phyloP scores from a whole-genome alignment of 345 rosid species.

The Euphorbia peplus region DNA sequence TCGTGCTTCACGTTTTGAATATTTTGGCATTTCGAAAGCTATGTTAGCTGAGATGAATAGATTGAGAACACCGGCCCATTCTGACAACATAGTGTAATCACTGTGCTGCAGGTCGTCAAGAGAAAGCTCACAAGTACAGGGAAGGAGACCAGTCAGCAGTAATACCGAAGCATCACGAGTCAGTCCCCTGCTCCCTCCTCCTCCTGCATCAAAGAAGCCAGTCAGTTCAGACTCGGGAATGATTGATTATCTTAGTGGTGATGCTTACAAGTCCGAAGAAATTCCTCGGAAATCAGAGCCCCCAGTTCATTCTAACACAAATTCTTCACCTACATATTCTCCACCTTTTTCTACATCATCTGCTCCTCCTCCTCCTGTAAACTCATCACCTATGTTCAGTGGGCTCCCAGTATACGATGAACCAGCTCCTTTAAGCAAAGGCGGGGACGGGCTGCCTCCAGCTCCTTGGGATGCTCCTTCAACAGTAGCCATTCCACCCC shows the following conservation, averaged over 20 bases:
- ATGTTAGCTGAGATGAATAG: background rate
- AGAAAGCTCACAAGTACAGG: constrained; percentile 43
- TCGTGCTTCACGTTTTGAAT: background rate
- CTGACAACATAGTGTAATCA: constrained; percentile 10
- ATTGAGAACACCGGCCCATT: background rate
- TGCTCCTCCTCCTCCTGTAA: constrained; percentile 8
- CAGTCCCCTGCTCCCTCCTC: constrained; percentile 76
- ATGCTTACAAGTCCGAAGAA: constrained; percentile 57
- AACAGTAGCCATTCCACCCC: constrained; percentile 54
- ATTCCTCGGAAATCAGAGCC: constrained; percentile 34
- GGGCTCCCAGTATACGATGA: constrained; percentile 57
- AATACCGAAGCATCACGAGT: constrained; percentile 33
- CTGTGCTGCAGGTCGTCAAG: constrained; percentile 57
- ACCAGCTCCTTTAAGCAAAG: constrained; percentile 39
- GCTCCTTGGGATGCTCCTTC: constrained; percentile 69
- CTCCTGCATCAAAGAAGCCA: constrained; percentile 73
- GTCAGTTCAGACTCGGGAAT: constrained; percentile 41
- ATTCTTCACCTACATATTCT: constrained; percentile 39
- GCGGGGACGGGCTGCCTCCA: constrained; percentile 60
- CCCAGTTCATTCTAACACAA: constrained; percentile 32
- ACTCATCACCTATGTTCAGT: constrained; percentile 26
- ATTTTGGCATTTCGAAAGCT: background rate
- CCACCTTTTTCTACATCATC: constrained; percentile 31
- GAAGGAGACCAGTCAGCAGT: constrained; percentile 37
- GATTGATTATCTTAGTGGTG: constrained; percentile 91